Evolutionary conservation across 1,284 basidiomycete species (phyloP), one percentile per base, ranked within the genome.

Genomic region (Schizophyllum amplum): DNA sequence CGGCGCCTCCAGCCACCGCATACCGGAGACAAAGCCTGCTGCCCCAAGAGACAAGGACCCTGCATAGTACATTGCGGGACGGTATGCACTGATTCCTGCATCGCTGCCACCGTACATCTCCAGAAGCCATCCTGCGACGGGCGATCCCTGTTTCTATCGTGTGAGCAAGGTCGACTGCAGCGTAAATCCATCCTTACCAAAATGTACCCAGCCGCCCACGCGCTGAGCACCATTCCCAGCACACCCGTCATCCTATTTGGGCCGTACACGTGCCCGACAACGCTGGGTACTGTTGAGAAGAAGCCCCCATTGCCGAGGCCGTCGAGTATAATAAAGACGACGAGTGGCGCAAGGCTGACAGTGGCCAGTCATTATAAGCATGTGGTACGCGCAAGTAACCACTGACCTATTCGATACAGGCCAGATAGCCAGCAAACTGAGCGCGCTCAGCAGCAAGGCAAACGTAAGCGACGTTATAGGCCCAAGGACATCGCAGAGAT

Each of bases 341-440:
- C 55, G 50, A 71, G 68, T 15, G 68, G 67, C 9, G 67, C 60
- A 3, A 71, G 58, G 17, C 67, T 63, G 7, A 62, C 5, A 13
- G 27, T 6, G 27, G 27, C 6, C 6, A 6, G 27, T 13, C 27
- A 33, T 33, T 5, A 33, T 5, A 6, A 6, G 13, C 27, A 33
- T 33, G 27, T 33, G 27, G 6, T 6, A 13, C 13, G 27, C 6
- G 6, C 6, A 33, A 33, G 27, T 5, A 33, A 33, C 13, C 27
- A 13, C 27, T 33, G 5, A 13, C 27, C 33, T 42, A 9, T 42
- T 62, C 11, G 70, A 69, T 47, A 65, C 62, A 47, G 69, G 68
- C 71, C 70, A 71, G 17, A 71, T 65, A 15, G 61, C 65, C 6
- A 72, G 61, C 61, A 67, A 65, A 58, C 70, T 71, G 24, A 68